Conservation (phyloP, 83 land plant species). For the Picea engelmannii region DNA sequence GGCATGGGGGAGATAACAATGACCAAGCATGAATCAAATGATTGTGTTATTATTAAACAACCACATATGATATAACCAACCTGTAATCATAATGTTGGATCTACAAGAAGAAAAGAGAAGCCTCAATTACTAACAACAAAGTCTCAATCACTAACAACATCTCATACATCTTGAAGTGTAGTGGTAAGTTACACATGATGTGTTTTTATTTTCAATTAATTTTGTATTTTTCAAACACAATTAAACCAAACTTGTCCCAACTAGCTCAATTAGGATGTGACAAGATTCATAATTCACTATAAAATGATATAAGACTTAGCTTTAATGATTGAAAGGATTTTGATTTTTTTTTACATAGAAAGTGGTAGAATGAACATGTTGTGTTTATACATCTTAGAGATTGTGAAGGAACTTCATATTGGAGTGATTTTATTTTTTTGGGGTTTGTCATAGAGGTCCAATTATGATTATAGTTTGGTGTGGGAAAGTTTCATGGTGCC, state of each 20-base stretch:
- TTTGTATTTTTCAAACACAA: too few relatives aligned
- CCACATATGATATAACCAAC: background rate
- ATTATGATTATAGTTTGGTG: too few relatives aligned
- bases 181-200: too few relatives aligned
- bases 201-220: too few relatives aligned
- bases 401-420: background rate
- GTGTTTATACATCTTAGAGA: background rate
- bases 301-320: too few relatives aligned
- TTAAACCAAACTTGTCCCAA: too few relatives aligned
- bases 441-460: too few relatives aligned
- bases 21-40: background rate
- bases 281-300: too few relatives aligned
- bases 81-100: background rate
- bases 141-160: background rate
- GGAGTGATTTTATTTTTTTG: background rate
- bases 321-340: too few relatives aligned
- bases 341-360: background rate
- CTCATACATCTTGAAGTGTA: conserved; percentile 3
- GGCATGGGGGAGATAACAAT: too few relatives aligned
- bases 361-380: background rate
- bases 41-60: background rate
- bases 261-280: too few relatives aligned
- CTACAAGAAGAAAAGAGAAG: background rate
- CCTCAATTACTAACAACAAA: too few relatives aligned
- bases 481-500: background rate